Evolutionary conservation across 495 filamentous ascomycete genomes (phyloP).

Genomic region (Glutinoglossum americanum): DNA sequence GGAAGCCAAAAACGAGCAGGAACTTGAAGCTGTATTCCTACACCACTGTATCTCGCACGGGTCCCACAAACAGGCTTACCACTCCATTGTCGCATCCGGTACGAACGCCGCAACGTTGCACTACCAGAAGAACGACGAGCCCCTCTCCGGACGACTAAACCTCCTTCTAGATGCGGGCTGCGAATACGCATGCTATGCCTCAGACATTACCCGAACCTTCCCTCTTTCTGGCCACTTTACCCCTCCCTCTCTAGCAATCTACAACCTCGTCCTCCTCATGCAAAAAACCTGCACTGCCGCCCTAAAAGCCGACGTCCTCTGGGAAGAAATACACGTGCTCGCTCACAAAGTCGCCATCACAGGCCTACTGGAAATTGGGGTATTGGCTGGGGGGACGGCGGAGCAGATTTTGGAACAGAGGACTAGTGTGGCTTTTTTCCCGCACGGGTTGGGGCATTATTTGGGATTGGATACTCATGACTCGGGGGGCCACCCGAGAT

Average conservation of each 20-base stretch:
- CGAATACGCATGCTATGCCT: slow-evolving; percentile 61
- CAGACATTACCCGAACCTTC: slow-evolving; percentile 80
- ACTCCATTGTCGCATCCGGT: slow-evolving; percentile 60
- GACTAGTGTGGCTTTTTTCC: slow-evolving; percentile 73
- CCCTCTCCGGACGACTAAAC: slow-evolving; percentile 43
- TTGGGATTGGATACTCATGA: slow-evolving; percentile 93
- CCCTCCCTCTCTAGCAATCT: slow-evolving; percentile 34
- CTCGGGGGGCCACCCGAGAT: slow-evolving; percentile 70
- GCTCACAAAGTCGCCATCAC: slow-evolving; percentile 69
- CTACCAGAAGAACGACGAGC: slow-evolving; percentile 58
- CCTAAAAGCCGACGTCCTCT: slow-evolving; percentile 54
- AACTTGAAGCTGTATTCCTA: slow-evolving; percentile 62
- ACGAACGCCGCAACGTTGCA: slow-evolving; percentile 66
- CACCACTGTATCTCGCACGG: slow-evolving; percentile 53
- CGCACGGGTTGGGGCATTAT: slow-evolving; percentile 81
- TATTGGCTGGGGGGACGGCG: slow-evolving; percentile 39
- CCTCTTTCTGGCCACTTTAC: slow-evolving; percentile 61
- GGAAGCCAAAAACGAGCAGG: slow-evolving; percentile 50
- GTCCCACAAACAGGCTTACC: slow-evolving; percentile 61
- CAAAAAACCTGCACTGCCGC: slow-evolving; percentile 51
- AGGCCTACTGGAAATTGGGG: slow-evolving; percentile 53
- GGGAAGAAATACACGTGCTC: slow-evolving; percentile 62
- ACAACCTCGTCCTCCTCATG: slow-evolving; percentile 75
- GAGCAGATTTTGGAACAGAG: slow-evolving; percentile 53
- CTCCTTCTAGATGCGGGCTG: slow-evolving; percentile 68